Conservation (phyloP, 768 basidiomycete genomes). For the Russula emetica region DNA sequence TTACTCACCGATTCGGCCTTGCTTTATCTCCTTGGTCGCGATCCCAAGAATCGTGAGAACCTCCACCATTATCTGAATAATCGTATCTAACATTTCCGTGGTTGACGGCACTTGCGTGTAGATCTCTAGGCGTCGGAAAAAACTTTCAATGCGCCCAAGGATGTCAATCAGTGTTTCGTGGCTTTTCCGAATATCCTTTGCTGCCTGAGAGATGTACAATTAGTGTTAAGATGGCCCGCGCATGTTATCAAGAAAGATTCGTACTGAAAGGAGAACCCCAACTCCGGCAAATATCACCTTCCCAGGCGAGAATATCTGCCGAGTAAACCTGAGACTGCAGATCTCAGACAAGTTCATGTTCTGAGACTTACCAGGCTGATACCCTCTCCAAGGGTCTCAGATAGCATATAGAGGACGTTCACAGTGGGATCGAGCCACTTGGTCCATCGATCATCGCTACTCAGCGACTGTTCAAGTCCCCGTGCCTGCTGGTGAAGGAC, state of each 20-base stretch:
- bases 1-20: neutral
- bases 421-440: neutral
- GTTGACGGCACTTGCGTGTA: neutral
- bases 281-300: neutral
- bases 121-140: neutral
- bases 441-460: neutral
- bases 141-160: neutral
- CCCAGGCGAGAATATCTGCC: neutral
- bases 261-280: neutral
- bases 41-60: neutral
- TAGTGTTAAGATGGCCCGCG: neutral
- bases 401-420: neutral
- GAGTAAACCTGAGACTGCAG: neutral
- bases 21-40: neutral
- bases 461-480: neutral
- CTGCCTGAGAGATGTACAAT: neutral
- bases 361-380: neutral
- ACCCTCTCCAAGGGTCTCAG: neutral
- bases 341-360: neutral
- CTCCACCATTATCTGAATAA: neutral
- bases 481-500: neutral
- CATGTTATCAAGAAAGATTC: neutral
- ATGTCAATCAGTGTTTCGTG: neutral
- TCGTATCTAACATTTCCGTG: neutral
- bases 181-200: neutral